Percentiles rank a stretch among this genome's conserved stretches.
Conservation (phyloP, 257 asterid species). For the Linaria vulgaris region DNA sequence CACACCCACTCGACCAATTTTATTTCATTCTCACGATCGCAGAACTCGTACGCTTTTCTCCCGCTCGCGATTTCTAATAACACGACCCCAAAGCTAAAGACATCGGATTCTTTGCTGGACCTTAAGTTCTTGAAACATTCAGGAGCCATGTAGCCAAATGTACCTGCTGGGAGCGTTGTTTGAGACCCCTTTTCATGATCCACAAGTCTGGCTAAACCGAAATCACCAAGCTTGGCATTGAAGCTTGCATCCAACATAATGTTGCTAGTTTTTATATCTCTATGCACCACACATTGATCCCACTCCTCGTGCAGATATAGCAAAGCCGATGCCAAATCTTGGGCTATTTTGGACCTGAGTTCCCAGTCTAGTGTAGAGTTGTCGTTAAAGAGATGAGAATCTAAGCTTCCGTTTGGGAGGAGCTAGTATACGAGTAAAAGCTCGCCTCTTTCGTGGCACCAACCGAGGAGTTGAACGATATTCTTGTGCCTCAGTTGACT, state of each 20-base stretch:
- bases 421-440: constrained; percentile 6
- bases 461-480: constrained; percentile 9
- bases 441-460: constrained; percentile 14
- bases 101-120: too few species aligned
- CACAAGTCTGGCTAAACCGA: background rate
- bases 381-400: constrained; percentile 1
- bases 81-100: too few species aligned
- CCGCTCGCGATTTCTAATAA: too few species aligned
- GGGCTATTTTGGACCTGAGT: background rate
- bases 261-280: constrained; percentile 4
- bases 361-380: background rate
- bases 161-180: too few species aligned
- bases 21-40: too few species aligned
- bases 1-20: too few species aligned
- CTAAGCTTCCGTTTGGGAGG: constrained; percentile 16
- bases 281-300: constrained; percentile 11
- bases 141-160: too few species aligned
- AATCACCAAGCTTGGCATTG: background rate
- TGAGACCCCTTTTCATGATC: background rate
- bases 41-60: too few species aligned
- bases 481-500: constrained; percentile 12
- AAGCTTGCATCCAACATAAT: background rate
- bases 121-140: too few species aligned
- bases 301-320: constrained; percentile 12
- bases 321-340: constrained; percentile 12